Evolutionary conservation across 2,329 filamentous ascomycete genomes (phyloP), one percentile per base, ranked within the genome.

Genomic region (Dryadomyces quercus-mongolicae): DNA sequence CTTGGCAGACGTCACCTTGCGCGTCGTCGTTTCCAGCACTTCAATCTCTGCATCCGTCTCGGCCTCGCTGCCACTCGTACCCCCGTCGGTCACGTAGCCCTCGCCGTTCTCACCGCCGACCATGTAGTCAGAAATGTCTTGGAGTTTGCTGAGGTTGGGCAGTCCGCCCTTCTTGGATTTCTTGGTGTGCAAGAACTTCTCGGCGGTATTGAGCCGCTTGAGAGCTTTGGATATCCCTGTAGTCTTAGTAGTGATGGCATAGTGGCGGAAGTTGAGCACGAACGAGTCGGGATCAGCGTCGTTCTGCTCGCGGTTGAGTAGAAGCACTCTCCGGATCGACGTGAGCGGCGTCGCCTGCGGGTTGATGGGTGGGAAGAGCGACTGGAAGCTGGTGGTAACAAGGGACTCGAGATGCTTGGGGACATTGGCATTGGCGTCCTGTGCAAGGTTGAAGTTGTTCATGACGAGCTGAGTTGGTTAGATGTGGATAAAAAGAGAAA

Each of bases 21-120:
- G 76, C 1, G 83, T 73, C 54, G 82, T 71, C 55, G 73, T 78
- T 71, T 83, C 82, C 18, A 75, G 79, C 21, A 98, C 82, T 66
- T 98, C 93, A 12, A 98, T 88, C 69, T 98, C 93, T 46, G 89
- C 91, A 64, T 98, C 93, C 0, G 92, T 96, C 59, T 97, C 93
- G 22, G 86, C 74, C 66, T 98, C 93, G 44, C 88, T 95, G 55
- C 94, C 93, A 59, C 88, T 95, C 1, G 83, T 86, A 20, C 71
- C 61, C 8, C 61, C 80, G 55, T 93, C 92, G 5, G 88, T 93
- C 62, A 91, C 86, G 69, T 97, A 98, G 3, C 92, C 89, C 18
- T 81, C 75, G 15, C 82, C 84, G 20, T 80, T 79, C 44, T 88
- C 88, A 2, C 83, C 84, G 54, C 94, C 90, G 42, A 95, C 85